These are phyloP conservation scores for Fusarium sp. DNA, from an alignment of 2,329 filamentous ascomycete species.

Conservation along the genomic window DNA sequence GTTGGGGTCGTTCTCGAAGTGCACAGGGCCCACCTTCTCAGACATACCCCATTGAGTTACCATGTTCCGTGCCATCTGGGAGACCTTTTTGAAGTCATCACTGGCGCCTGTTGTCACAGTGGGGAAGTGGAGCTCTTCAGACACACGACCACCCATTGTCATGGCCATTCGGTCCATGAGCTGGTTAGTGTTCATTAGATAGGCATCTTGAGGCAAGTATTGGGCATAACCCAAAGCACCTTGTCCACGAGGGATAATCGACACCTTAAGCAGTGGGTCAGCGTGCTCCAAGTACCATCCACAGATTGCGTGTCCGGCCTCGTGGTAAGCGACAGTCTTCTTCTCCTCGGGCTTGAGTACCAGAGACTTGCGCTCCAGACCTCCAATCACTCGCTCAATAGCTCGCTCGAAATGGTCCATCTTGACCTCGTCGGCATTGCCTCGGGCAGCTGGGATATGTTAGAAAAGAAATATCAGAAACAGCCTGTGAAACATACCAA, in stretches of 20 bases:
- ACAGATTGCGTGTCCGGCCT: constrained; percentile 97
- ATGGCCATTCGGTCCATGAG: constrained; percentile 99
- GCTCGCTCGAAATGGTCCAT: constrained; percentile 97
- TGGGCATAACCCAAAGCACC: constrained; percentile 96
- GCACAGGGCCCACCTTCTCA: constrained; percentile 89
- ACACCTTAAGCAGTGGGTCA: constrained; percentile 98
- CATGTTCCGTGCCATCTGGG: constrained; percentile 95
- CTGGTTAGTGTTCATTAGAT: constrained; percentile 95
- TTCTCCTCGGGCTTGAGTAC: constrained; percentile 95
- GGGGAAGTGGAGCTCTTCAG: constrained; percentile 95
- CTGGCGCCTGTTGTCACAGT: constrained; percentile 95
- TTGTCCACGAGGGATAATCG: constrained; percentile 95
- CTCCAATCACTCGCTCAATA: constrained; percentile 96
- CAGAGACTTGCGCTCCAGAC: constrained; percentile 95
- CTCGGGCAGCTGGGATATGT: constrained; percentile 76
- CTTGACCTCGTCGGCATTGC: constrained; percentile 81
- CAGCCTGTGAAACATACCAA: constrained; percentile 72
- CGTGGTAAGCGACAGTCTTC: constrained; percentile 95
- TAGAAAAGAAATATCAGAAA: constrained; percentile 48
- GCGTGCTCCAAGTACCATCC: constrained; percentile 97
- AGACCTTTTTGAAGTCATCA: constrained; percentile 99
- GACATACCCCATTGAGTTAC: constrained; percentile 99
- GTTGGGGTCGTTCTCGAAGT: constrained; percentile 87
- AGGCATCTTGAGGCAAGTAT: constrained; percentile 94
- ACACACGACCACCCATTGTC: constrained; percentile 95